phyloP scores from a whole-genome alignment of 306 rosid species.

The Rosa chinensis region DNA sequence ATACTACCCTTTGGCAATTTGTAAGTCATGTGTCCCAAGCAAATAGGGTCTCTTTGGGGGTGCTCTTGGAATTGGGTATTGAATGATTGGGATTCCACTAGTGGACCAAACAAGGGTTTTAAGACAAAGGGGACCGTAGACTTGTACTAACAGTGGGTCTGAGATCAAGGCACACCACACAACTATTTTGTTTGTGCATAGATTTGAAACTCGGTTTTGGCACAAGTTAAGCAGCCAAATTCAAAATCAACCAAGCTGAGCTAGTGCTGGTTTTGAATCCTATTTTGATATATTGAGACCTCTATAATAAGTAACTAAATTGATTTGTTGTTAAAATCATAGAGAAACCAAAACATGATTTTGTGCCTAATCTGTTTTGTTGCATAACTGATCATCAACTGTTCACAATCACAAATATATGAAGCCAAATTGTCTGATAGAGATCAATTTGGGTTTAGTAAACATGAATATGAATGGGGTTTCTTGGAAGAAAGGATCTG shows the following conservation, averaged over 20 bases:
- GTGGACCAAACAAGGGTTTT: conserved; percentile 16
- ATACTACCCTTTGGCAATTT: not conserved
- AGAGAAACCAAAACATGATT: not conserved
- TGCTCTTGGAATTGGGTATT: conserved; percentile 1
- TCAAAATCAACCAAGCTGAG: conserved; percentile 8
- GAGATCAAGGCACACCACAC: not conserved
- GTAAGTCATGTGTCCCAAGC: not conserved
- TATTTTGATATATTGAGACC: not conserved
- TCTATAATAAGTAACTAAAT: not conserved
- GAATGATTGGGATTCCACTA: conserved; percentile 17
- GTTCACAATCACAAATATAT: not conserved
- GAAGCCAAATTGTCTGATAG: not conserved
- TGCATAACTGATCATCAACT: not conserved
- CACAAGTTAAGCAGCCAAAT: not conserved
- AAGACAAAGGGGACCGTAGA: conserved; percentile 29
- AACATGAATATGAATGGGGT: not conserved
- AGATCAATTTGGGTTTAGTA: not conserved
- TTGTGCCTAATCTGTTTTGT: not conserved
- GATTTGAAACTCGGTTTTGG: not conserved
- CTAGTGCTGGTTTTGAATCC: not conserved
- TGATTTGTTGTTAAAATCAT: conserved; percentile 5
- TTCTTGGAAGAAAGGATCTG: conserved; percentile 4
- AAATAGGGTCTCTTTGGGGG: not conserved
- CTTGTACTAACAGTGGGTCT: conserved; percentile 8
- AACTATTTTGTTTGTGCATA: not conserved